Evolutionary conservation across 1,284 basidiomycete species (phyloP), one percentile per base, ranked within the genome.

Genomic region (Heterobasidion occidentale): DNA sequence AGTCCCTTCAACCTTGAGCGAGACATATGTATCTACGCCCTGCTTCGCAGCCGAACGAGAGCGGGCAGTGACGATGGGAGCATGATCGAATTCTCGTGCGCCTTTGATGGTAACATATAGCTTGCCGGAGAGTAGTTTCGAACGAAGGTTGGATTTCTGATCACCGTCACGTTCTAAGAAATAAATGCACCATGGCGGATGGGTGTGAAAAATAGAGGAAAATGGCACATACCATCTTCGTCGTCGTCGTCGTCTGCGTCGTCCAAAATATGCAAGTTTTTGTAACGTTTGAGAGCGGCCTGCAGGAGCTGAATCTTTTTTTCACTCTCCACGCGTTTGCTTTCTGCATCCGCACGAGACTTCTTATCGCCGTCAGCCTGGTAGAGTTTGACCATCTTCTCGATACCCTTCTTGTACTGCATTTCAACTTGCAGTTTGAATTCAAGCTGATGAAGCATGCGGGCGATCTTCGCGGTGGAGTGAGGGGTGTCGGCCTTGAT

Each of bases 341-440:
- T 85, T 70, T 98, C 94, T 1, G 96, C 94, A 68, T 99, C 96
- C 36, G 83, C 83, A 64, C 89, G 81, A 45, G 92, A 88, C 68
- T 92, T 90, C 78, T 96, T 95, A 74, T 99, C 96, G 52, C 95
- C 95, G 65, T 98, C 96, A 9, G 90, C 91, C 66, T 94, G 86
- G 71, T 96, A 97, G 48, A 96, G 77, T 68, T 88, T 91, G 42
- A 91, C 92, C 95, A 99, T 99, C 78, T 98, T 98, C 73, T 99
- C 96, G 65, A 98, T 98, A 51, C 97, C 97, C 67, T 88, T 84
- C 77, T 97, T 97, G 79, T 98, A 98, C 74, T 99, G 95, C 76
- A 91, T 86, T 73, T 99, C 97, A 63, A 99, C 92, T 72, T 96
- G 93, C 54, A 98, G 87, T 76, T 99, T 99, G 83, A 98, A 98